Conservation (phyloP, 495 filamentous ascomycete species). For the Xylaria sp. region DNA sequence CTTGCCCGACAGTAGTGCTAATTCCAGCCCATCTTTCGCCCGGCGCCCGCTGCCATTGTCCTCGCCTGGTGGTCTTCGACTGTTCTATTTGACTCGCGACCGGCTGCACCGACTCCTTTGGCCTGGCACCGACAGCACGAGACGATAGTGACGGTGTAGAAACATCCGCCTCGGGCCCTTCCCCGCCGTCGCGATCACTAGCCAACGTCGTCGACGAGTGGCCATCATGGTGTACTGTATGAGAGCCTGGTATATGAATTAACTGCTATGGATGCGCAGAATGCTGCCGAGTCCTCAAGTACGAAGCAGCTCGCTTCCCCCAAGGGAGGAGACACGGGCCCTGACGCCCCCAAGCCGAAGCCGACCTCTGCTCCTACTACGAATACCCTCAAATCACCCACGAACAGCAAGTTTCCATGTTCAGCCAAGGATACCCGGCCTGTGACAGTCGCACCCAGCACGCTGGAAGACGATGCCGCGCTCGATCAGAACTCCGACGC, state of each 20-base stretch:
- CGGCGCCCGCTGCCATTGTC: not conserved
- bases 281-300: constrained; percentile 63
- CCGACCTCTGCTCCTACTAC: constrained; percentile 29
- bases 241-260: constrained; percentile 52
- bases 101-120: constrained; percentile 27
- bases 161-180: constrained; percentile 20
- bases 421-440: constrained; percentile 30
- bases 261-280: constrained; percentile 67
- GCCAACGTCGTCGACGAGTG: constrained; percentile 45
- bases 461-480: constrained; percentile 49
- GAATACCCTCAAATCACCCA: constrained; percentile 32
- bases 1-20: constrained; percentile 16
- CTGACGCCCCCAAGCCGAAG: constrained; percentile 46
- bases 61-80: constrained; percentile 18
- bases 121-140: constrained; percentile 15
- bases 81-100: constrained; percentile 36
- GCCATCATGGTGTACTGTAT: constrained; percentile 63
- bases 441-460: constrained; percentile 27
- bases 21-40: constrained; percentile 16
- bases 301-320: constrained; percentile 60
- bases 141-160: constrained; percentile 17
- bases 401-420: constrained; percentile 28
- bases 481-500: constrained; percentile 75
- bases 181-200: not conserved
- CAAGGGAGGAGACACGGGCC: constrained; percentile 52